Conservation (phyloP, 306 rosid genomes). For the Citrullus amarus region DNA sequence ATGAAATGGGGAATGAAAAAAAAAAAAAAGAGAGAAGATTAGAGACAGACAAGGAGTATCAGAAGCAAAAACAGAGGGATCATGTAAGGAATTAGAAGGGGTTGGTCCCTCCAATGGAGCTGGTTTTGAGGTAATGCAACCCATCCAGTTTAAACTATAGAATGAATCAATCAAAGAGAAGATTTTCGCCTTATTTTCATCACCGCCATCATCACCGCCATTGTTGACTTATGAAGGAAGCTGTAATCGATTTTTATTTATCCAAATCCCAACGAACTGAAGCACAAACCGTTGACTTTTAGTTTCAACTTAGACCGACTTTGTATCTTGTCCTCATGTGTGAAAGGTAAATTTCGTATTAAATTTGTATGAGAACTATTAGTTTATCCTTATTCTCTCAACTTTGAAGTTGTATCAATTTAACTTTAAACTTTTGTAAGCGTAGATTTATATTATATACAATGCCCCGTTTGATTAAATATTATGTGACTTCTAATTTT, state of each 20-base stretch:
- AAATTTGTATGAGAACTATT: too few species aligned
- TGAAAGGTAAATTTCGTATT: neutral
- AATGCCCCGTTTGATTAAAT: too few species aligned
- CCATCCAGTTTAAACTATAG: neutral
- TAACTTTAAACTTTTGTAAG: too few species aligned
- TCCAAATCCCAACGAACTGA: neutral
- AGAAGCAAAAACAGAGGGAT: constrained; percentile 12
- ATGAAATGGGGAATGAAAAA: neutral
- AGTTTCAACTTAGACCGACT: neutral
- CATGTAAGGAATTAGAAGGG: neutral
- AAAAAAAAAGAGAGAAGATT: neutral
- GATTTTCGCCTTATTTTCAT: neutral
- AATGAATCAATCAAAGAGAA: neutral
- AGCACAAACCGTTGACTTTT: neutral
- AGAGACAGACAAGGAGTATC: constrained; percentile 10
- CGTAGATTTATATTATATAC: too few species aligned
- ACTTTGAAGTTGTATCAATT: too few species aligned
- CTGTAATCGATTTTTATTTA: neutral
- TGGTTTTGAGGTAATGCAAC: neutral
- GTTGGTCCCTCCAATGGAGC: neutral
- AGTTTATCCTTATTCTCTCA: too few species aligned
- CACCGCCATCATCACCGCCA: neutral
- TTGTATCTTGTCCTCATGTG: neutral
- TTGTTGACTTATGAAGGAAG: neutral
- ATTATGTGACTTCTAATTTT: too few species aligned